Evolutionary conservation across 352 stramenopile genomes (phyloP).

Genomic region (Globisporangium takayamanum): DNA sequence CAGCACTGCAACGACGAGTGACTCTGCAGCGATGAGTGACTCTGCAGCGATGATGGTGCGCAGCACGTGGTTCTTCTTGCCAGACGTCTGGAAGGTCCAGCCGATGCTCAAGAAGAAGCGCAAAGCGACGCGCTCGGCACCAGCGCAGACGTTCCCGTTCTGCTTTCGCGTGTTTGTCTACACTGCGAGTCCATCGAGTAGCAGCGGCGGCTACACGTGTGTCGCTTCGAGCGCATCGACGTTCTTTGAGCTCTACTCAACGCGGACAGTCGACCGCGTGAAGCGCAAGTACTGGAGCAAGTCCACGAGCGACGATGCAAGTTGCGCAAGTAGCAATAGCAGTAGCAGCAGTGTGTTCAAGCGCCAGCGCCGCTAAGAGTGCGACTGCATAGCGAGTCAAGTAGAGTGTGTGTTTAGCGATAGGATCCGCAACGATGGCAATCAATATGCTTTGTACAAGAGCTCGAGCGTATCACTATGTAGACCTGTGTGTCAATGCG

Average conservation of each 20-base stretch:
- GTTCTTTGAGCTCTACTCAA: slow-evolving; percentile 85
- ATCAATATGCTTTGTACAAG: too few relatives aligned
- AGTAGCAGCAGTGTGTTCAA: too few relatives aligned
- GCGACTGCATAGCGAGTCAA: too few relatives aligned
- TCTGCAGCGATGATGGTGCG: slow-evolving; percentile 18
- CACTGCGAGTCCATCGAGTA: background rate
- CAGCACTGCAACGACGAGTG: background rate
- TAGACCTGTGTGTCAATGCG: too few relatives aligned
- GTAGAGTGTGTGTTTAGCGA: too few relatives aligned
- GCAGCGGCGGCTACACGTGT: slow-evolving; percentile 29
- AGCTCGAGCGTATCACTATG: too few relatives aligned
- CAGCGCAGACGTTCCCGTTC: slow-evolving; percentile 83
- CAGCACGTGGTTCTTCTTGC: slow-evolving; percentile 83
- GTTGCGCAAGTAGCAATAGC: too few relatives aligned
- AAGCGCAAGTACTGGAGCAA: slow-evolving; percentile 63
- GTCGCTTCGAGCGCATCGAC: slow-evolving; percentile 51
- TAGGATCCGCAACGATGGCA: too few relatives aligned
- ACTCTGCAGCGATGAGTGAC: background rate
- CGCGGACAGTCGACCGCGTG: slow-evolving; percentile 74
- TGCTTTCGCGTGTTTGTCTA: slow-evolving; percentile 83
- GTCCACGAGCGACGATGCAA: background rate
- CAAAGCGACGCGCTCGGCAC: slow-evolving; percentile 73
- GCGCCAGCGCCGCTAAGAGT: too few relatives aligned
- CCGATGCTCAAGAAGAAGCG: slow-evolving; percentile 87
- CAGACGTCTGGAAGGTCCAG: slow-evolving; percentile 86